A percentile compares a stretch with the other conserved stretches of the same genome.
Evolutionary conservation across 2,329 filamentous ascomycete species (phyloP).

Genomic region (Ophiostoma sp.): DNA sequence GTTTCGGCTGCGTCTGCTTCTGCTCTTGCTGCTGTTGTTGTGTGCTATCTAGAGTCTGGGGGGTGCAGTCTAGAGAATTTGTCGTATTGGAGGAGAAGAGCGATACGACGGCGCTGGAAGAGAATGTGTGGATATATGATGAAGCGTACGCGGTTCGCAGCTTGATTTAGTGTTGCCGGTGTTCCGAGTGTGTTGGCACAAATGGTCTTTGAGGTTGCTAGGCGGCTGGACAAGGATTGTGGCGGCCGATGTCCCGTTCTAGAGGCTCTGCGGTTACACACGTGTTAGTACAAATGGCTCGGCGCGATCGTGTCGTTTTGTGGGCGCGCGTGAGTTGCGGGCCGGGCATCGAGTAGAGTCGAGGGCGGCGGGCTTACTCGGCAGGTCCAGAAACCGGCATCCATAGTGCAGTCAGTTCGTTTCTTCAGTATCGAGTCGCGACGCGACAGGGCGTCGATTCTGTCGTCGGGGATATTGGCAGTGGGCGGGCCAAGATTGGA

Average conservation of each 20-base stretch:
- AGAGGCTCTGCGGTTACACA: slow-evolving; percentile 20
- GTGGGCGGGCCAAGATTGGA: neutral
- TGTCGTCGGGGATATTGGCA: neutral
- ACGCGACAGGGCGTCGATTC: slow-evolving; percentile 15
- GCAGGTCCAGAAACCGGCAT: slow-evolving; percentile 18
- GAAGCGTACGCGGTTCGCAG: too few relatives aligned
- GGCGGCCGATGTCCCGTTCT: slow-evolving; percentile 19
- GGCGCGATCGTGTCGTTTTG: neutral
- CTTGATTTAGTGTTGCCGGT: too few relatives aligned
- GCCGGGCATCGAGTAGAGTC: neutral
- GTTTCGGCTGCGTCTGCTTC: too few relatives aligned
- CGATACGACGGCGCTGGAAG: too few relatives aligned
- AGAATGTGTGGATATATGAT: too few relatives aligned
- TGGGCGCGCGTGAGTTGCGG: too few relatives aligned
- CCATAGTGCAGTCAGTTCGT: slow-evolving; percentile 21
- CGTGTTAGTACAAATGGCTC: slow-evolving; percentile 9
- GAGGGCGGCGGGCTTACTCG: slow-evolving; percentile 14
- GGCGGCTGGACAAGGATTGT: slow-evolving; percentile 9
- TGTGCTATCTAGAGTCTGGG: too few relatives aligned
- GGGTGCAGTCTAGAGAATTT: too few relatives aligned
- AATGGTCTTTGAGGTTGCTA: neutral
- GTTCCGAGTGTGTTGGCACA: too few relatives aligned
- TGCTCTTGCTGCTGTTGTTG: too few relatives aligned
- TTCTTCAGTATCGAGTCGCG: slow-evolving; percentile 9
- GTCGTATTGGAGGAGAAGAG: too few relatives aligned